Evolutionary conservation across 305 asterid genomes (phyloP).

Genomic region (Solanum hybrid): DNA sequence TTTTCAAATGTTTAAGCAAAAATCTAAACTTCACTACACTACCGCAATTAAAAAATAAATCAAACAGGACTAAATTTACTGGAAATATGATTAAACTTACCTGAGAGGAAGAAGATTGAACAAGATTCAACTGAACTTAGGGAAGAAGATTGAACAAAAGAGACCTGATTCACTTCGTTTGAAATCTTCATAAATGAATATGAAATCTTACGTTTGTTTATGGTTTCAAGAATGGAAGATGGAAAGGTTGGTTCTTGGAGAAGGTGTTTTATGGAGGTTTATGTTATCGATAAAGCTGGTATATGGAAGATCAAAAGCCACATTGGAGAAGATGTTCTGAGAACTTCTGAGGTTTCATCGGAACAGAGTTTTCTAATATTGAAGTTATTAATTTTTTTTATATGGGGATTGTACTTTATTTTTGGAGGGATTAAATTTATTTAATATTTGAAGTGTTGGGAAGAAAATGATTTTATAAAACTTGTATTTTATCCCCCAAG

Average conservation of each 20-base stretch:
- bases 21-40: not conserved
- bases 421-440: not conserved
- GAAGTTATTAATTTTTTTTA: too few species aligned
- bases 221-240: not conserved
- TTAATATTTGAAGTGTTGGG: not conserved
- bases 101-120: not conserved
- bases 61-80: not conserved
- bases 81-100: not conserved
- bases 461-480: not conserved
- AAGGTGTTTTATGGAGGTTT: not conserved
- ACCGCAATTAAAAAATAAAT: too few species aligned
- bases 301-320: not conserved
- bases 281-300: not conserved
- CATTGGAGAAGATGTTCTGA: not conserved
- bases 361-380: too few species aligned
- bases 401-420: not conserved
- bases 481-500: not conserved
- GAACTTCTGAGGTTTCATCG: not conserved
- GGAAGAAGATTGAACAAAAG: not conserved
- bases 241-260: not conserved
- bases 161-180: not conserved
- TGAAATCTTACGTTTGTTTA: not conserved
- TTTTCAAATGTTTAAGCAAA: too few species aligned
- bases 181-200: not conserved
- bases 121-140: not conserved